Evolutionary conservation across 2,329 filamentous ascomycete species (phyloP), one percentile per base, ranked within the genome.

Genomic region (Aspergillus hiratsukae): DNA sequence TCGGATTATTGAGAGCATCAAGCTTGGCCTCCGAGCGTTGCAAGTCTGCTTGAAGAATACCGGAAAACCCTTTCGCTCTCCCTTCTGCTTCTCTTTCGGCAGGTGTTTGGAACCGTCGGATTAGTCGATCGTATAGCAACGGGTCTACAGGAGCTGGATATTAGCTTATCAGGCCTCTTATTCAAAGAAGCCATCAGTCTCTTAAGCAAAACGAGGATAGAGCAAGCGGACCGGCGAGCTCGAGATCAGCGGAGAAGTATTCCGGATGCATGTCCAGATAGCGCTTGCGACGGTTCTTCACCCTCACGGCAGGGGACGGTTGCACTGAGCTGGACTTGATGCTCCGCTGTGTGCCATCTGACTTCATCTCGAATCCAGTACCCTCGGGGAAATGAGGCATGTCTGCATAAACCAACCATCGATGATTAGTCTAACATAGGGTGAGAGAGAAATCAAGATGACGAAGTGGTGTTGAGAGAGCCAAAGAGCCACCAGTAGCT

Each of bases 81-180:
- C 87, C 88, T 64, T 93, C 89, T 6, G 81, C 81, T 69, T 91
- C 85, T 53, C 90, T 84, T 74, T 96, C 90, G 3, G 81, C 78
- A 2, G 86, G 76, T 1, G 86, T 87, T 62, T 92, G 89, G 70
- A 91, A 92, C 52, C 84, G 85, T 52, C 90, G 85, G 58, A 96
- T 83, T 25, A 95, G 80, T 53, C 84, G 83, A 71, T 95, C 89
- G 77, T 96, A 96, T 31, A 95, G 82, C 8, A 93, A 77, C 1
- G 91, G 90, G 73, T 94, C 89, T 81, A 69, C 53, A 59, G 52
- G 61, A 55, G 57, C 61, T 50, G 35, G 41, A 55, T 54, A 55
- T 73, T 72, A 74, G 70, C 67, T 61, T 59, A 49, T 21, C 50
- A 25, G 29, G 57, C 52, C 55, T 28, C 23, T 56, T 48, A 37